Evolutionary conservation across 1,284 basidiomycete species (phyloP), one percentile per base, ranked within the genome.

Genomic region (Cutaneotrichosporon cavernicola): DNA sequence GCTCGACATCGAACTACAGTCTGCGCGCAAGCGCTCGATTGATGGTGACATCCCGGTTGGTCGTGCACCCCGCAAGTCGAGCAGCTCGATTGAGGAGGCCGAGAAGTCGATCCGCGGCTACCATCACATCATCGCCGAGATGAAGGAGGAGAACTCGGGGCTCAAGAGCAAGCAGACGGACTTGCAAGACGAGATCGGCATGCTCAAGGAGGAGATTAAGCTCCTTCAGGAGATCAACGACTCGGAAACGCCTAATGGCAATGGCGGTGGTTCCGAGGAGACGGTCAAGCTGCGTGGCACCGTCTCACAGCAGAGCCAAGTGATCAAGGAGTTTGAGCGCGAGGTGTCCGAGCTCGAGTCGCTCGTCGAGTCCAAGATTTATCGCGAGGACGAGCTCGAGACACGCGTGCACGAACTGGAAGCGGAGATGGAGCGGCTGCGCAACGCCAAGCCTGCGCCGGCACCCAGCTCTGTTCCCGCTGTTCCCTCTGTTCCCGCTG

Each of bases 341-440:
- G 92, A 96, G 80, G 90, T 96, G 58, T 86, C 88, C 59, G 92
- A 96, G 76, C 84, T 97, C 26, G 93, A 97, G 78, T 86, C 88
- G 63, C 83, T 97, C 52, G 88, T 96, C 43, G 93, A 97, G 79
- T 86, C 90, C 63, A 96, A 97, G 88, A 96, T 96, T 69, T 95
- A 95, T 78, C 88, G 89, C 59, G 92, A 97, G 86, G 93, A 94
- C 75, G 93, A 95, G 73, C 87, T 97, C 46, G 93, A 96, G 76
- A 88, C 88, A 71, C 90, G 93, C 73, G 80, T 95, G 47, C 87
- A 90, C 69, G 85, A 86, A 4, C 81, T 90, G 55, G 90, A 90
- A 71, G 70, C 72, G 30, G 72, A 77, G 50, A 60, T 72, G 52
- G 71, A 63, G 52, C 51, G 55, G 62, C 32, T 52, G 58, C 55